Base-by-base conservation (phyloP, 2,329 filamentous ascomycete genomes). In the Berkeleyomyces rouxiae region DNA sequence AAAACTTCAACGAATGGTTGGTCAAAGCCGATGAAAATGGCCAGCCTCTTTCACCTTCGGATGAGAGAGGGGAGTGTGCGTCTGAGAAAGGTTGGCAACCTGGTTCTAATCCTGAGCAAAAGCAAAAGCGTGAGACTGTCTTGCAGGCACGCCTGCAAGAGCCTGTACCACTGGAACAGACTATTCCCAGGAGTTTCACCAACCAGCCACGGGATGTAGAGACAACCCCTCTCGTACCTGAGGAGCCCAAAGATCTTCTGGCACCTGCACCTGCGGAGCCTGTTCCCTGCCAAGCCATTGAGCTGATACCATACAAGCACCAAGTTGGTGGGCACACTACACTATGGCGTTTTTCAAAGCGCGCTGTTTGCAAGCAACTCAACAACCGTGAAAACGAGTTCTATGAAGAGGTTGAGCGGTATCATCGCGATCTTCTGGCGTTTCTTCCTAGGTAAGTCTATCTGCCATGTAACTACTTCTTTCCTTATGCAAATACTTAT, bases 321-420 rank as follows among this genome's bases (percentile, higher is more conserved):
- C 93, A 99, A 74, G 93, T 99, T 62, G 93, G 93, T 64, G 93
- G 93, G 0, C 93, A 99, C 72, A 96, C 90, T 5, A 96, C 92
- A 0, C 82, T 99, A 43, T 99, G 95, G 81, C 86, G 92, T 49
- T 97, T 99, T 71, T 97, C 93, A 16, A 85, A 90, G 67, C 83
- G 91, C 69, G 93, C 93, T 63, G 91, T 99, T 9, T 99, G 93
- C 79, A 99, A 99, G 74, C 90, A 96, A 74, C 81, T 99, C 70
- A 99, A 96, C 73, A 99, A 96, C 72, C 83, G 92, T 70, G 93
- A 99, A 72, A 99, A 99, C 73, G 90, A 96, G 74, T 99, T 99
- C 71, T 99, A 99, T 73, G 93, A 99, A 74, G 93, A 86, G 62
- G 89, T 97, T 69, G 93, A 99, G 76, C 84, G 83, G 69, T 84